Evolutionary conservation across 1,284 basidiomycete genomes (phyloP), one percentile per base, ranked within the genome.

Genomic region (Cutaneotrichosporon curvatum): DNA sequence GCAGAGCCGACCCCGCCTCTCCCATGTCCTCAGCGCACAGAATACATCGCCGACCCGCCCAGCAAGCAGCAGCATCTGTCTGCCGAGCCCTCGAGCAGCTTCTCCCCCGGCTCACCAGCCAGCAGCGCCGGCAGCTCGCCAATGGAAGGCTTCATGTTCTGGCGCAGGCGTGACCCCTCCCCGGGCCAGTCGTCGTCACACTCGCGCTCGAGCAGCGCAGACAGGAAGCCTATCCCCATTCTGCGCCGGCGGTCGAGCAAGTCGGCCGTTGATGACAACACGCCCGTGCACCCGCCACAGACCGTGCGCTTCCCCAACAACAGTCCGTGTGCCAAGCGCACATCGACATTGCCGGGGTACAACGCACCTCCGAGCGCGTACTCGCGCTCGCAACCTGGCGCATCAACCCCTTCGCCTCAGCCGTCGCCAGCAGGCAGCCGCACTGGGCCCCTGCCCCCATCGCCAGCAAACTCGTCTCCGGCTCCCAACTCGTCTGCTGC

Each of bases 71-170:
- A 34, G 32, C 11, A 15, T 34, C 32, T 34, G 7, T 34, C 32
- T n/a, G 14, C 32, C 32, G 14, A 16, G 32, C 32, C 14, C 32
- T 9, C 32, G 25, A 28, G 32, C 32, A 34, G 22, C 3, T 31
- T 42, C 2, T 33, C 40, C 19, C 32, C 40, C 14, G 21, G 23
- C 8, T 28, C 25, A 20, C 39, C 20, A 4, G 16, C 28, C 10
- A 31, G 16, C 18, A 40, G 9, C 11, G 20, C 39, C 15, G 22
- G 32, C 35, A 44, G 21, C 18, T 9, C 19, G 2, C 19, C 43
- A 10, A 33, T 30, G 22, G 39, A 37, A 6, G 28, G 34, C 36
- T 21, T 45, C 37, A 39, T 39, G 21, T 47, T 47, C 34, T 47
- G 45, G 45, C 39, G 39, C 33, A 40, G 40, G 39, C 32, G 25